Conservation (phyloP, 2,329 filamentous ascomycete genomes). For the Lecanicillium sp. region DNA sequence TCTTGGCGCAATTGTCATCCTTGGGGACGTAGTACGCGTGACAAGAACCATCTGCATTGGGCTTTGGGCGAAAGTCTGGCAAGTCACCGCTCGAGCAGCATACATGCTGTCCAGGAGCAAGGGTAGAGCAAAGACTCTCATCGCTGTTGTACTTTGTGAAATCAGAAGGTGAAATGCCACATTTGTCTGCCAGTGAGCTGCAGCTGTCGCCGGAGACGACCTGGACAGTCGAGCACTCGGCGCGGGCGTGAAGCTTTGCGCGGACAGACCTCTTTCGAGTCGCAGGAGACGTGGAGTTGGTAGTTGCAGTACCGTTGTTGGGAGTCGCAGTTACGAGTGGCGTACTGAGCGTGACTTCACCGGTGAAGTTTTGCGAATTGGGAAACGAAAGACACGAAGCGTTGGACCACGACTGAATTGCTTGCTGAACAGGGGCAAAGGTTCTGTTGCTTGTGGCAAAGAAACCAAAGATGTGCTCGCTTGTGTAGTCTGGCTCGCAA, state of each 20-base stretch:
- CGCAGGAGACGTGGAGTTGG: slow-evolving; percentile 5
- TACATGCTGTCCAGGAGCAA: slow-evolving; percentile 24
- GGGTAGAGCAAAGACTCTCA: slow-evolving; percentile 19
- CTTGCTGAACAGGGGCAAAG: slow-evolving; percentile 21
- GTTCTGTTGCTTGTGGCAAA: slow-evolving; percentile 22
- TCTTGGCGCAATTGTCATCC: slow-evolving; percentile 22
- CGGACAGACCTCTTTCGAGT: not conserved
- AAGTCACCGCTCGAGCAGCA: slow-evolving; percentile 28
- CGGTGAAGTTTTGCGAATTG: slow-evolving; percentile 11
- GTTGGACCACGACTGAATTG: slow-evolving; percentile 20
- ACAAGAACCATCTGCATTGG: slow-evolving; percentile 26
- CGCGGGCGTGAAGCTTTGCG: not conserved
- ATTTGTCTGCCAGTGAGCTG: slow-evolving; percentile 14
- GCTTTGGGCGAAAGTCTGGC: slow-evolving; percentile 24
- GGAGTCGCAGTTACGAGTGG: slow-evolving; percentile 16
- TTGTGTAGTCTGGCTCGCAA: no score
- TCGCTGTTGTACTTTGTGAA: slow-evolving; percentile 19
- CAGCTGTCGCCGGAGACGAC: slow-evolving; percentile 16
- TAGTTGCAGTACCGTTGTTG: slow-evolving; percentile 7
- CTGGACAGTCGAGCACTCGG: slow-evolving; percentile 4
- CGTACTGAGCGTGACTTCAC: slow-evolving; percentile 15
- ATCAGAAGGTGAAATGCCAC: slow-evolving; percentile 14
- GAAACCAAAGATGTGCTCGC: slow-evolving; percentile 24
- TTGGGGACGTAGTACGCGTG: slow-evolving; percentile 20
- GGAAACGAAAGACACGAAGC: slow-evolving; percentile 18